Base-by-base conservation (phyloP, 768 basidiomycete genomes). In the Phaeotremella skinneri region DNA sequence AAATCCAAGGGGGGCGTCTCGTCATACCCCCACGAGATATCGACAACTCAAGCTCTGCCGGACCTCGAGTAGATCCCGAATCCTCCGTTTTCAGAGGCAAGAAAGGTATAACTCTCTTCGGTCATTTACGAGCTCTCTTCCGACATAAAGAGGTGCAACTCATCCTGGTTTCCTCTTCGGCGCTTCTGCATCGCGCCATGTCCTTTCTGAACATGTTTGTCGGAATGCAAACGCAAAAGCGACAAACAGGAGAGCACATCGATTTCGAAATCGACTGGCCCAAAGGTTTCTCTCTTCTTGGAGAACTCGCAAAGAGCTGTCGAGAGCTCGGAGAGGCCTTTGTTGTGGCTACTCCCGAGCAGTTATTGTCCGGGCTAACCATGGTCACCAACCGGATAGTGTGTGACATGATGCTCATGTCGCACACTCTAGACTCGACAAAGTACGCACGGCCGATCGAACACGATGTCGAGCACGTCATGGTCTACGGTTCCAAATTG, bases 211-310 rank as follows among this genome's bases (percentile, higher is more conserved):
- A 87, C 64, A 80, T 97, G 43, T 99, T 98, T 81, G 89, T 90
- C 84, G 90, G 89, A 63, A 83, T 97, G 70, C 92, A 94, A 71
- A 87, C 92, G 1, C 91, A 92, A 76, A 85, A 86, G 66, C 84
- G 94, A 17, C 90, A 88, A 20, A 84, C 82, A 4, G 82, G 83
- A 27, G 87, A 80, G 52, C 96, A 98, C 67, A 85, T 99, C 67
- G 94, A 97, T 76, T 99, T 89, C 79, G 96, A 99, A 79, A 88
- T 88, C 29, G 96, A 99, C 64, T 87, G 88, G 94, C 90, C 96
- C 62, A 89, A 87, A 67, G 90, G 96, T 14, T 98, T 98, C 78
- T 92, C 93, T 66, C 88, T 97, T 23, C 92, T 91, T 4, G 83
- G 94, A 9, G 92, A 90, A 31, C 79, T 99, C 25, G 88, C 89